Conservation (phyloP, 371 early-diverging fungal genomes). For the Circinella minor region DNA sequence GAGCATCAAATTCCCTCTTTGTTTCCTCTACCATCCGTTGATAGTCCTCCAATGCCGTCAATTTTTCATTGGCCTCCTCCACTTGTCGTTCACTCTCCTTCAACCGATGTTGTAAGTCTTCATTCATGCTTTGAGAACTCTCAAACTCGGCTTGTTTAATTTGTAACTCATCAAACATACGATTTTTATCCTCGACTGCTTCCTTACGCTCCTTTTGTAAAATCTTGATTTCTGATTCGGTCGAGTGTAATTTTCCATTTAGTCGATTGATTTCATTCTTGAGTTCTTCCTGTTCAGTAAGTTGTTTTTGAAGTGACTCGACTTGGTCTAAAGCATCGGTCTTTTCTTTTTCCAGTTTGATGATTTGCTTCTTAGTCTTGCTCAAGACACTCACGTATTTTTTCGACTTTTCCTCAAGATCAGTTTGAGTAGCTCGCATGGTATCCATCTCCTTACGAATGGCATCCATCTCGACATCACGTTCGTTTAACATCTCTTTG, state of each 20-base stretch:
- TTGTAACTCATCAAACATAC: constrained; percentile 66
- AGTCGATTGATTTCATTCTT: constrained; percentile 36
- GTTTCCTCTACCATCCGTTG: constrained; percentile 29
- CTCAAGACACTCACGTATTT: constrained; percentile 52
- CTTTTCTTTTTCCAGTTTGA: constrained; percentile 64
- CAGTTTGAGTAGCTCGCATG: constrained; percentile 40
- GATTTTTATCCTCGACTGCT: constrained; percentile 59
- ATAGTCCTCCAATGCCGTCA: constrained; percentile 55
- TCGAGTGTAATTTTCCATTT: constrained; percentile 34
- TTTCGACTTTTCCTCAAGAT: constrained; percentile 62
- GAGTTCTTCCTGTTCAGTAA: constrained; percentile 19
- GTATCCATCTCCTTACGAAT: constrained; percentile 54
- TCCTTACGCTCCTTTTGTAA: constrained; percentile 48
- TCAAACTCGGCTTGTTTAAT: constrained; percentile 75
- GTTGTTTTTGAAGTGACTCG: constrained; percentile 21
- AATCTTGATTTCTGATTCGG: constrained; percentile 41
- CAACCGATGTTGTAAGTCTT: constrained; percentile 59
- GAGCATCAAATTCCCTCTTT: constrained; percentile 31
- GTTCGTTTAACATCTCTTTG: constrained; percentile 59
- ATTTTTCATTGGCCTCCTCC: constrained; percentile 56
- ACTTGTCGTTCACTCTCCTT: constrained; percentile 54
- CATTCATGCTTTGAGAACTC: constrained; percentile 65
- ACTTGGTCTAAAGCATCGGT: constrained; percentile 55
- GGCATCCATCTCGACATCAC: constrained; percentile 59
- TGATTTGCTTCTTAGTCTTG: constrained; percentile 62